These are phyloP conservation scores for Agrocybe chaxingu DNA, from an alignment of 768 basidiomycete species.

Conservation along the genomic window DNA sequence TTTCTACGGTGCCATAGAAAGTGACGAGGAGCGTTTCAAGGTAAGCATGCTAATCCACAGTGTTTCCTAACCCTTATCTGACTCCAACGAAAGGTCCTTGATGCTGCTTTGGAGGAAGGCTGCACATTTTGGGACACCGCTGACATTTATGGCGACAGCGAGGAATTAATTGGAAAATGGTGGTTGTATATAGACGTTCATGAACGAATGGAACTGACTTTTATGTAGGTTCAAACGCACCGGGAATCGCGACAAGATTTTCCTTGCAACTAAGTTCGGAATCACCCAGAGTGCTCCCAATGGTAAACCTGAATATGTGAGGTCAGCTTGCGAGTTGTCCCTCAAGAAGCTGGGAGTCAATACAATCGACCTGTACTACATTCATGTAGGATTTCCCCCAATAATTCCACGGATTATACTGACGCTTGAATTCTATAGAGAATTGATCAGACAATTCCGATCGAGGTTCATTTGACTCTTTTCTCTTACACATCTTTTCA, in stretches of 20 bases:
- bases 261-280: too few relatives aligned
- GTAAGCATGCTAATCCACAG: constrained; percentile 20
- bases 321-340: too few relatives aligned
- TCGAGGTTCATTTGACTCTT: too few relatives aligned
- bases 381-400: too few relatives aligned
- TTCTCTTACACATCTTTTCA: too few relatives aligned
- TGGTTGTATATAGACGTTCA: constrained; percentile 5
- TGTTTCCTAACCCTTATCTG: not conserved
- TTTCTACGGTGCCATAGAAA: constrained; percentile 34
- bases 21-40: constrained; percentile 58
- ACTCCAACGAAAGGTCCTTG: constrained; percentile 25
- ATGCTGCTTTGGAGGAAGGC: constrained; percentile 37
- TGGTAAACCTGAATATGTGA: too few relatives aligned
- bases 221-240: constrained; percentile 43
- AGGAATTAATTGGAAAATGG: constrained; percentile 42
- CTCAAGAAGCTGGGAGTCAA: too few relatives aligned
- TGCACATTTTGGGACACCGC: constrained; percentile 46
- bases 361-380: too few relatives aligned
- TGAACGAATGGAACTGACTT: not conserved
- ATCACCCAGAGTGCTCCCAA: too few relatives aligned
- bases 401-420: too few relatives aligned
- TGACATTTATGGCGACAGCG: constrained; percentile 39
- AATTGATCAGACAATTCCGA: too few relatives aligned
- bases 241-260: constrained; percentile 18
- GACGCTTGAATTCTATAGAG: too few relatives aligned